A percentile compares a stretch with the other conserved stretches of the same genome.
These are phyloP conservation scores for Nicotiana tabacum DNA, from an alignment of 257 asterid species.

Conservation along the genomic window DNA sequence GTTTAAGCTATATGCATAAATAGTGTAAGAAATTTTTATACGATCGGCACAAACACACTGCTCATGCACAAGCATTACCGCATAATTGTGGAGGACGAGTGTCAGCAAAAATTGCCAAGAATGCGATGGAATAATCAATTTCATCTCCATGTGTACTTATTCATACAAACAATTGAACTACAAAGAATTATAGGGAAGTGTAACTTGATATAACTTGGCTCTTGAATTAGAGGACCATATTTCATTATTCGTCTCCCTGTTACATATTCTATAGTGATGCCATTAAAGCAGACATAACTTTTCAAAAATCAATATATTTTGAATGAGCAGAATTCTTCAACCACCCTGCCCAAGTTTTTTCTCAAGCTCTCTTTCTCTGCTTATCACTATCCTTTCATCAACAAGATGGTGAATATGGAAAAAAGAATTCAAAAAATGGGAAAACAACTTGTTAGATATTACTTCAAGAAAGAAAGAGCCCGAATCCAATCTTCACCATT, in stretches of 20 bases:
- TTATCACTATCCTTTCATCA: slow-evolving; percentile 8
- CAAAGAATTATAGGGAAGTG: not conserved
- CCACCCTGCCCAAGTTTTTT: slow-evolving; percentile 13
- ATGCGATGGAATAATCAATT: not conserved
- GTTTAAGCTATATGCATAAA: too few relatives aligned
- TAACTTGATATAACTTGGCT: not conserved
- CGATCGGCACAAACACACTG: too few relatives aligned
- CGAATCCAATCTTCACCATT: not conserved
- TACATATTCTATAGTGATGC: not conserved
- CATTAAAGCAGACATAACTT: not conserved
- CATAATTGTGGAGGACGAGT: too few relatives aligned
- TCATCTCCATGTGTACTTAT: not conserved
- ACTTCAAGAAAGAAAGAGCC: slow-evolving; percentile 9
- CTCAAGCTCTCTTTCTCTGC: not conserved
- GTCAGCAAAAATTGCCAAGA: not conserved
- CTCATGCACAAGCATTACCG: too few relatives aligned
- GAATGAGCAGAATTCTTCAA: slow-evolving; percentile 18
- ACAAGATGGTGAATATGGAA: slow-evolving; percentile 7
- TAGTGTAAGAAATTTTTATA: too few relatives aligned
- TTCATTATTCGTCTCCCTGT: not conserved
- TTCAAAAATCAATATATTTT: not conserved
- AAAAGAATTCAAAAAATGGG: slow-evolving; percentile 20
- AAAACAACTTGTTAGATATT: slow-evolving; percentile 9
- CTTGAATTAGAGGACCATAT: not conserved
- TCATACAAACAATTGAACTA: not conserved